These are phyloP conservation scores for Torrubiellomyces zombiae DNA, from an alignment of 2,329 filamentous ascomycete genomes.

Conservation along the genomic window DNA sequence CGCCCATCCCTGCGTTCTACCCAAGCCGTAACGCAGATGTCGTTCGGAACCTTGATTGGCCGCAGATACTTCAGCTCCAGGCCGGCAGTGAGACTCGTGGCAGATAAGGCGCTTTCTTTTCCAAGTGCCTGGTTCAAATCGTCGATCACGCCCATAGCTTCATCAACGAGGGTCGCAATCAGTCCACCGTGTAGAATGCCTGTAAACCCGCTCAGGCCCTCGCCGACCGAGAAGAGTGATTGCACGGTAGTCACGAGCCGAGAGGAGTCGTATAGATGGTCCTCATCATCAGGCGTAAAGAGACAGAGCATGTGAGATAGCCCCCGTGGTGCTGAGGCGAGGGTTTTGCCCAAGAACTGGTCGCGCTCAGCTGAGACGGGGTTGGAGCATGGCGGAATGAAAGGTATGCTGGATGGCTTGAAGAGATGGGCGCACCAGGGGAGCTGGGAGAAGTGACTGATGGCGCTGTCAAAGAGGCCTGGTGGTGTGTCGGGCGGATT, in stretches of 20 bases:
- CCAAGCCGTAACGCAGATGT: slow-evolving; percentile 15
- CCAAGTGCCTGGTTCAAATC: slow-evolving; percentile 18
- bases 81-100: slow-evolving; percentile 18
- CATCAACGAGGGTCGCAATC: slow-evolving; percentile 18
- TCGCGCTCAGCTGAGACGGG: slow-evolving; percentile 13
- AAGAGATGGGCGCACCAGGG: slow-evolving; percentile 19
- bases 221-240: slow-evolving; percentile 16
- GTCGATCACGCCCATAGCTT: slow-evolving; percentile 18
- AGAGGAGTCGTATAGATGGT: slow-evolving; percentile 8
- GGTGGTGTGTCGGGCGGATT: slow-evolving; percentile 11
- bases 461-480: slow-evolving; percentile 11
- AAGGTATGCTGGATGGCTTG: slow-evolving; percentile 9
- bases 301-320: slow-evolving; percentile 18
- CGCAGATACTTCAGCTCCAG: slow-evolving; percentile 18
- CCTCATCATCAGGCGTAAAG: slow-evolving; percentile 13
- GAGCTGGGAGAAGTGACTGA: slow-evolving; percentile 16
- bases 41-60: slow-evolving; percentile 13
- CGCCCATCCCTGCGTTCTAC: slow-evolving; percentile 16
- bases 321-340: slow-evolving; percentile 11
- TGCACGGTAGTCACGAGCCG: slow-evolving; percentile 13
- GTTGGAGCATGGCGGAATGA: slow-evolving; percentile 17
- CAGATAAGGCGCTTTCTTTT: slow-evolving; percentile 13
- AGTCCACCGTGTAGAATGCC: slow-evolving; percentile 20
- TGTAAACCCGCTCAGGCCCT: slow-evolving; percentile 16
- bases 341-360: slow-evolving; percentile 17